phyloP scores from a whole-genome alignment of 2,329 filamentous ascomycete genomes.

The Neonectria sp. region DNA sequence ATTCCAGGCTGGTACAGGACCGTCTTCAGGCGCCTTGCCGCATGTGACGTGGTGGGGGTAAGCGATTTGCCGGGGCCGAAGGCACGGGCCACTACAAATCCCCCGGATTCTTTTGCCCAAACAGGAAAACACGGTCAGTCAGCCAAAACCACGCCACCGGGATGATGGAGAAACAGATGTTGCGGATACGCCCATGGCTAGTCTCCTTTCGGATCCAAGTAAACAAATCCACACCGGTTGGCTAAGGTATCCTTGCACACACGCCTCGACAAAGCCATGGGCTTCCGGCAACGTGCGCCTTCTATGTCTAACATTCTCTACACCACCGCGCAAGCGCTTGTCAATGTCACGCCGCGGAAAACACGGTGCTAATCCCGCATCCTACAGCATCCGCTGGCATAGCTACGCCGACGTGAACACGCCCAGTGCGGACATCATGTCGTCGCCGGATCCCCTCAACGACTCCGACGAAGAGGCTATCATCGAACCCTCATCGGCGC shows the following conservation, averaged over 20 bases:
- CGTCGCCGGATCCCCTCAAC: slow-evolving; percentile 67
- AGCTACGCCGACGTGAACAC: slow-evolving; percentile 54
- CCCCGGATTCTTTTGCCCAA: slow-evolving; percentile 29
- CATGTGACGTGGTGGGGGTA: slow-evolving; percentile 31
- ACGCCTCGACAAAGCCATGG: slow-evolving; percentile 35
- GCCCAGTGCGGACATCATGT: slow-evolving; percentile 61
- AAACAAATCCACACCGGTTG: slow-evolving; percentile 47
- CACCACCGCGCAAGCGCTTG: slow-evolving; percentile 34
- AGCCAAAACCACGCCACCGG: slow-evolving; percentile 30
- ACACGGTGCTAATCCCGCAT: slow-evolving; percentile 43
- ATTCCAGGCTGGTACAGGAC: slow-evolving; percentile 23
- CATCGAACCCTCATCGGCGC: slow-evolving; percentile 55
- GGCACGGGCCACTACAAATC: slow-evolving; percentile 7
- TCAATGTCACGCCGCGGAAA: slow-evolving; percentile 51
- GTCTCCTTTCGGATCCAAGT: slow-evolving; percentile 45
- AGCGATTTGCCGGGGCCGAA: slow-evolving; percentile 26
- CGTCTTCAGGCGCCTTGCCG: slow-evolving; percentile 10
- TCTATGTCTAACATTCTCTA: slow-evolving; percentile 39
- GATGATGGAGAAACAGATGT: slow-evolving; percentile 44
- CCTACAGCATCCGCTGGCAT: slow-evolving; percentile 55
- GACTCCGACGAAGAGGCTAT: slow-evolving; percentile 52
- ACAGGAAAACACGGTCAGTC: slow-evolving; percentile 23
- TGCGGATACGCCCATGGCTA: slow-evolving; percentile 42
- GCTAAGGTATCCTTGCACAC: slow-evolving; percentile 38
- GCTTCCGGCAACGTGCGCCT: slow-evolving; percentile 32